These are phyloP conservation scores for Magnaporthiopsis rhizophila DNA, from an alignment of 2,329 filamentous ascomycete genomes.

Conservation along the genomic window DNA sequence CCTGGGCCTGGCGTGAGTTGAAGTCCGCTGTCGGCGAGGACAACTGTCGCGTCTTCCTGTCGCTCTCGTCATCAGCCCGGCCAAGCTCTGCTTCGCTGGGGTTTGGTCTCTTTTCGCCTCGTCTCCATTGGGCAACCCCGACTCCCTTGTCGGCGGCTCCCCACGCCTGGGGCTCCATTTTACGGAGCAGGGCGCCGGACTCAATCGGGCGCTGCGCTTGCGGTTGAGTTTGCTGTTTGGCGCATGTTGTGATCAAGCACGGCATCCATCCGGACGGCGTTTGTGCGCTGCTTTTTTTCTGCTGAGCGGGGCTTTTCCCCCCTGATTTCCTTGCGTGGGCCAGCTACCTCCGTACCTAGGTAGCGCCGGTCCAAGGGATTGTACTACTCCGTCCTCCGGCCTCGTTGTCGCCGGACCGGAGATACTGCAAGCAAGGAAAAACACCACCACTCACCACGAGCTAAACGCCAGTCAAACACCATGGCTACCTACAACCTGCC, in stretches of 20 bases:
- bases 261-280: neutral
- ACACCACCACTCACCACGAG: neutral
- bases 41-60: neutral
- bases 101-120: no score
- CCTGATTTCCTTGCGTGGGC: no score
- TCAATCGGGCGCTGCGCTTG: neutral
- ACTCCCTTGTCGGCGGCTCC: no score
- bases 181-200: neutral
- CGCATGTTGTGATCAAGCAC: neutral
- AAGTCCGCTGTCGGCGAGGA: neutral
- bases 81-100: neutral
- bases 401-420: neutral
- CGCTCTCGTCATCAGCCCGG: neutral
- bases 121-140: no score
- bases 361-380: no score
- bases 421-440: neutral
- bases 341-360: neutral
- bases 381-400: neutral
- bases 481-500: constrained; percentile 31
- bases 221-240: neutral
- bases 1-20: neutral
- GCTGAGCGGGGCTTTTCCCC: neutral
- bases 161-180: neutral
- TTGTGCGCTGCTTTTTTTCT: neutral
- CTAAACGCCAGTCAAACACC: neutral